phyloP scores from a whole-genome alignment of 257 asterid genomes.

The Handroanthus guayacan region DNA sequence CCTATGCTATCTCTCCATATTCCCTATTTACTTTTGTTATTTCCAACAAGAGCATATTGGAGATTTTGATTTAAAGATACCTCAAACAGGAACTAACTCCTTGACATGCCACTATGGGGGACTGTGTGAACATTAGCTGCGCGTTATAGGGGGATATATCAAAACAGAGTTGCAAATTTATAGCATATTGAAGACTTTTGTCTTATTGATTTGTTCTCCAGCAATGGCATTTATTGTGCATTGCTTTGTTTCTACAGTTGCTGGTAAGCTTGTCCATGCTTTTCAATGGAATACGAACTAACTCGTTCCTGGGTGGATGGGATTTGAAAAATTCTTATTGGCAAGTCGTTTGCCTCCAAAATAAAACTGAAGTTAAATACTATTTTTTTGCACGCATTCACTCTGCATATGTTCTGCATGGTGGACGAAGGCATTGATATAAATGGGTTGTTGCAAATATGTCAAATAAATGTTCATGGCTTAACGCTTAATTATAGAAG shows the following conservation, averaged over 20 bases:
- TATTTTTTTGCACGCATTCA: neutral
- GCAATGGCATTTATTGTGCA: neutral
- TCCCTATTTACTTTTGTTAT: too few species aligned
- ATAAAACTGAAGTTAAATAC: neutral
- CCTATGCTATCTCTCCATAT: too few species aligned
- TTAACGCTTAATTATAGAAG: constrained; percentile 3
- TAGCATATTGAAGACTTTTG: constrained; percentile 3
- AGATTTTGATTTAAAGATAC: neutral
- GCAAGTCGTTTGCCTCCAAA: neutral
- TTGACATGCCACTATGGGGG: neutral
- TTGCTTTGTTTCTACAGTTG: neutral
- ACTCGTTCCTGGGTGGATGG: constrained; percentile 14
- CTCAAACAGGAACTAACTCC: neutral
- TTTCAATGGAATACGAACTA: neutral
- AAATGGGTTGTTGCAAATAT: constrained; percentile 13
- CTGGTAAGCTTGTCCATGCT: neutral
- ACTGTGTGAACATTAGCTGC: neutral
- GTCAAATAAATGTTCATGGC: constrained; percentile 8
- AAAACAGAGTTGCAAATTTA: neutral
- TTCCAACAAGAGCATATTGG: neutral
- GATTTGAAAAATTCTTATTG: constrained; percentile 2
- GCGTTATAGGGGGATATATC: neutral
- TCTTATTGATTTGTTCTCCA: neutral
- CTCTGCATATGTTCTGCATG: constrained; percentile 7
- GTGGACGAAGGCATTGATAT: neutral